Base-by-base conservation (phyloP, 345 rosid genomes). In the Arabis hirsuta region DNA sequence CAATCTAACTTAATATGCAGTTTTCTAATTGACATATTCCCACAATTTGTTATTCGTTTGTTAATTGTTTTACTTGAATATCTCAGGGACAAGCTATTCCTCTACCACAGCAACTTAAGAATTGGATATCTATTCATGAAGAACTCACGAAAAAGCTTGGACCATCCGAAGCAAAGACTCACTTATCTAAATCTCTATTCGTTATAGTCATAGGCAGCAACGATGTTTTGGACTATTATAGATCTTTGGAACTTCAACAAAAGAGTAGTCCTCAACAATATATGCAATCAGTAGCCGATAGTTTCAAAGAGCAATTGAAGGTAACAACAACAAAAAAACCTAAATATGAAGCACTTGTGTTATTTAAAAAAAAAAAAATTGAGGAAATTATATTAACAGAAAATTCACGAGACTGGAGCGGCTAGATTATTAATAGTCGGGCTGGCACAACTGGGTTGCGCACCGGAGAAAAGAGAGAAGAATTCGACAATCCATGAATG, bases 181-280 rank as follows among this genome's bases (percentile, higher is more conserved):
- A 60, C 67, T 8, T 81, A 1, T 64, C 87, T 0, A 84, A 78
- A 51, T 85, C 92, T 2, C 67, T 89, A 32, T 84, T 80, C 44
- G 32, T 10, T 14, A 12, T 82, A 14, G 72, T 72, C 12, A 79
- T 79, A 3, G 89, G 92, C 1, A 83, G 86, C 80, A 87, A 89
- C 9, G 89, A 85, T 61, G 24, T 89, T 50, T 73, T 84, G 2
- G 77, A 65, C 22, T 85, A 84, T 55, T 78, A 47, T 12, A 74
- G 72, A 6, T 80, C 82, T 6, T 55, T 82, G 0, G 19, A 73
- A 34, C 77, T 72, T 9, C 82, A 24, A 9, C 70, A 79, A 31
- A 60, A 65, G 45, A 42, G 14, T 62, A 76, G 69, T 45, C 79
- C 85, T 3, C 86, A 73, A 13, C 78, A 69, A 29, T 82, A 75